Percentiles rank a stretch among this genome's conserved stretches.
These are phyloP conservation scores for Fraxinus americana DNA, from an alignment of 257 asterid species.

Conservation along the genomic window DNA sequence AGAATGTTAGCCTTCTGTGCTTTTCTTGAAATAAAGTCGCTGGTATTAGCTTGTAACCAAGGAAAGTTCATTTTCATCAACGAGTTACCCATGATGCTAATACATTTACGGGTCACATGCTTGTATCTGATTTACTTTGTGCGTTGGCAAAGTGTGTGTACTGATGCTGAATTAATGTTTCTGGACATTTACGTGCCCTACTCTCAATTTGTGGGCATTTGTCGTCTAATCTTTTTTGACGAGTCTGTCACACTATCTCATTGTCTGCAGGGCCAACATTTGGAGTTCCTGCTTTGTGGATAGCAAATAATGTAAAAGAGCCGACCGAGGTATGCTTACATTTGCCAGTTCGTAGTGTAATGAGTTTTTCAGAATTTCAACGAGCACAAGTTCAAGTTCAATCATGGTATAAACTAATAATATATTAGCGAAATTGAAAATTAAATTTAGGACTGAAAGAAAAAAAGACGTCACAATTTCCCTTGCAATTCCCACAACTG, in stretches of 20 bases:
- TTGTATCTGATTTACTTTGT: neutral
- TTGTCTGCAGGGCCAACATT: too few relatives aligned
- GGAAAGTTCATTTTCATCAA: neutral
- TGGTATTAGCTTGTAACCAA: neutral
- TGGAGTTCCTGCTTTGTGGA: neutral
- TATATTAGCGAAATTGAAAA: neutral
- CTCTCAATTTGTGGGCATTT: neutral
- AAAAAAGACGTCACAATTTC: neutral
- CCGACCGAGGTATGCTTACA: neutral
- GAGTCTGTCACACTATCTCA: neutral
- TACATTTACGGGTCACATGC: neutral
- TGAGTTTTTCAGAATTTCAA: too few relatives aligned
- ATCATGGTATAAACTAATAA: neutral
- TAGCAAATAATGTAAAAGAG: neutral
- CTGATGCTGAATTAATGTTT: neutral
- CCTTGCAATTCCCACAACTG: conserved; percentile 5
- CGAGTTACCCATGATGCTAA: neutral
- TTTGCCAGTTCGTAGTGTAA: too few relatives aligned
- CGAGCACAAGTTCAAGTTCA: neutral
- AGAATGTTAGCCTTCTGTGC: neutral
- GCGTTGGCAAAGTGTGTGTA: neutral
- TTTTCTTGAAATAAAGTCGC: neutral
- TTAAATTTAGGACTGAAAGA: neutral
- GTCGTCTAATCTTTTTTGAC: neutral
- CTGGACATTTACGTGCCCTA: neutral